Conservation (phyloP, 2,329 filamentous ascomycete species). For the Penicillium sp. region DNA sequence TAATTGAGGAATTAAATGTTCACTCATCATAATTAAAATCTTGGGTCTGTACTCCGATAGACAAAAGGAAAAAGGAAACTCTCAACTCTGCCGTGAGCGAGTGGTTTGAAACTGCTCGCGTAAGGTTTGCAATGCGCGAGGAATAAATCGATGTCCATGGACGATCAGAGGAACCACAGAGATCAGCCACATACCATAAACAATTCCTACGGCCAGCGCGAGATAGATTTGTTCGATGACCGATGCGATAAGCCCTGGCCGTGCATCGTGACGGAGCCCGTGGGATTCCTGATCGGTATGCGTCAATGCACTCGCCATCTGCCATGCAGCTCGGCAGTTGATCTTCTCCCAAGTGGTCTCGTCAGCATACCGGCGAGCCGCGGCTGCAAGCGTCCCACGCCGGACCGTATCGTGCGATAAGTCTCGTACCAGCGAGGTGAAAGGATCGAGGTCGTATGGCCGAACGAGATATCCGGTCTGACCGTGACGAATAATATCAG, state of each 20-base stretch:
- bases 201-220: conserved; percentile 27
- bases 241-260: conserved; percentile 12
- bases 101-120: conserved; percentile 14
- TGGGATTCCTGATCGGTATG: conserved; percentile 16
- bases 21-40: background rate
- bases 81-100: conserved; percentile 9
- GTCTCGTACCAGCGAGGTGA: conserved; percentile 50
- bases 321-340: conserved; percentile 63
- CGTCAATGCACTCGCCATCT: conserved; percentile 49
- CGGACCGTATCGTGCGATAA: conserved; percentile 46
- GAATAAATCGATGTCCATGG: conserved; percentile 29
- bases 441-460: conserved; percentile 54
- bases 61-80: background rate
- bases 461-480: conserved; percentile 57
- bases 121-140: conserved; percentile 17
- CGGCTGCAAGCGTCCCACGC: conserved; percentile 43
- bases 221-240: conserved; percentile 26
- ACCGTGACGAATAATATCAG: conserved; percentile 58
- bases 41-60: conserved; percentile 1
- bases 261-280: conserved; percentile 6
- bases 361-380: conserved; percentile 53
- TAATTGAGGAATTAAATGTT: background rate
- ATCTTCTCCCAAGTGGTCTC: conserved; percentile 66
- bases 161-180: conserved; percentile 35
- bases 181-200: conserved; percentile 36